Base-by-base conservation (phyloP, 257 asterid species). In the Cinchona pubescens region DNA sequence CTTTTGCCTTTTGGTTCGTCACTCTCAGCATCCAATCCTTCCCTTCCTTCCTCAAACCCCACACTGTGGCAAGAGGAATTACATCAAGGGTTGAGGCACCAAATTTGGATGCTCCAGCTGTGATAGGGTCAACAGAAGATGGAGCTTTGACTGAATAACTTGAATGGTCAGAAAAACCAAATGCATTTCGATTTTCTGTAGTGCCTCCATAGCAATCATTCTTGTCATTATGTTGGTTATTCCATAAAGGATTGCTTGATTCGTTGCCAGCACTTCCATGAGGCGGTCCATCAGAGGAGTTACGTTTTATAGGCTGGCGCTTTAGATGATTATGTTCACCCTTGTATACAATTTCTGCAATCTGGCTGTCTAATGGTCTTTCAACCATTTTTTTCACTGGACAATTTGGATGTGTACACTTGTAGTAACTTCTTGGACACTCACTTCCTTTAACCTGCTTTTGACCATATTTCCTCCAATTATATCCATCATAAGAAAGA, bases 391-490 rank as follows among this genome's bases (percentile, higher is more conserved):
- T 93, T 78, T 89, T 93, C 83, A 88, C 92, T 0, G 91, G 93
- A 74, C 98, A 93, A 72, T 83, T 89, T 9, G 91, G 94, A 78
- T 87, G 81, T 6, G 98, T 91, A 63, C 98, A 93, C 74, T 91
- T 93, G 83, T 87, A 91, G 78, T 91, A 93, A 79, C 98, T 93
- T 85, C 97, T 87, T 40, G 96, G 93, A 76, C 76, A 86, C 75
- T 93, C 91, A 38, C 96, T 93, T 56, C 96, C 97, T 82, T 90
- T 93, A 37, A 93, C 98, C 79, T 84, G 92, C 78, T 93, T 93
- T 83, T 93, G 97, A 62, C 98, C 97, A 72, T 93, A 93, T 80
- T 93, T 93, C 78, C 97, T 86, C 98, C 98, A 93, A 58, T 73
- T 87, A 83, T 93, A 90, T 34, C 97, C 96, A 72, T 93, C 97